These are phyloP conservation scores for Silene coronaria DNA, from an alignment of 179 eudicot species.

Conservation along the genomic window DNA sequence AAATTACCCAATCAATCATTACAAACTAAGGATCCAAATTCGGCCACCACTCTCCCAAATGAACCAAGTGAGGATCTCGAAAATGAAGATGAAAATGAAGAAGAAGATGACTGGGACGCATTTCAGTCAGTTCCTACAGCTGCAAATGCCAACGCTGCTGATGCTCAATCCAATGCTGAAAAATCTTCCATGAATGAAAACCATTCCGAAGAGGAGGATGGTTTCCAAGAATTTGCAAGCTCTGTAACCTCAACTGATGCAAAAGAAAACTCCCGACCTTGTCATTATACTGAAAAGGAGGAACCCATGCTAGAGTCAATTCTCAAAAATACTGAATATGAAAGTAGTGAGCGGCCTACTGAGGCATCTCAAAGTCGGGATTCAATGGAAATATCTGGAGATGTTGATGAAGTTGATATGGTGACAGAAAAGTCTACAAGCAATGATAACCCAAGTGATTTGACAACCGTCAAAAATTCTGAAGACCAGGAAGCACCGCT, in stretches of 20 bases:
- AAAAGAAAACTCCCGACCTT: conserved; percentile 4
- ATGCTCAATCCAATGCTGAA: conserved; percentile 26
- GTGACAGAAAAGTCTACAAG: conserved; percentile 10
- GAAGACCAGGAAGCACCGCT: neutral
- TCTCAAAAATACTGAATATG: conserved; percentile 14
- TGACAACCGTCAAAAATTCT: conserved; percentile 6
- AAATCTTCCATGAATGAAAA: conserved; percentile 14
- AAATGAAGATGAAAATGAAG: conserved; percentile 68
- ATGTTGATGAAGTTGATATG: conserved; percentile 17
- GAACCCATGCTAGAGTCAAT: conserved; percentile 8
- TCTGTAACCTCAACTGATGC: conserved; percentile 9
- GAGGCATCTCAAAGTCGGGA: conserved; percentile 17
- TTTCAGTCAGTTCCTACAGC: conserved; percentile 90
- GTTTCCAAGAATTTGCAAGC: conserved; percentile 20
- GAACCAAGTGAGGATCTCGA: conserved; percentile 26
- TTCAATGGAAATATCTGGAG: neutral
- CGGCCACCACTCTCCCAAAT: conserved; percentile 25
- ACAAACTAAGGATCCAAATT: conserved; percentile 28
- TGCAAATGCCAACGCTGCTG: conserved; percentile 35
- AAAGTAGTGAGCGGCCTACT: conserved; percentile 15
- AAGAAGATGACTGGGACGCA: conserved; percentile 97
- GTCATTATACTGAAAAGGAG: conserved; percentile 14
- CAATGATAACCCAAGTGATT: conserved; percentile 21
- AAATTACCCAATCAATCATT: conserved; percentile 61
- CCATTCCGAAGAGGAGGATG: conserved; percentile 20